Evolutionary conservation across 352 stramenopile species (phyloP), one percentile per base, ranked within the genome.

Genomic region (Phytopythium litorale): DNA sequence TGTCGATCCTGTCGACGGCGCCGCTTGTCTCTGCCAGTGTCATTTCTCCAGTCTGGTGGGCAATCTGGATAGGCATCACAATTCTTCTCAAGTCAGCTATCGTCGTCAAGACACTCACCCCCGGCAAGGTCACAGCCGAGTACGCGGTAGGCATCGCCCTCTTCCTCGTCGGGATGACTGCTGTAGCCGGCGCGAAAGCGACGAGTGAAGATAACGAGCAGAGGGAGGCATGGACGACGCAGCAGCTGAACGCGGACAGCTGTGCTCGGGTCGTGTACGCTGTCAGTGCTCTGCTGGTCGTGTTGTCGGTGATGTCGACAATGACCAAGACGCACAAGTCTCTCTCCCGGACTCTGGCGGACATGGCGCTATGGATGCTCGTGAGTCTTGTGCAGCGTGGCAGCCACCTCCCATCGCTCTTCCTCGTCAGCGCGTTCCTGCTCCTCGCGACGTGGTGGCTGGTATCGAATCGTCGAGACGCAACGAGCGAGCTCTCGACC

Each of bases 1-100:
- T 92, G 13, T 93, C 87, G 9, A 89, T 94, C 46, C 75, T 89
- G 33, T 93, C 78, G 18, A 97, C 86, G 9, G 77, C 71, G 16
- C 67, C 83, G 11, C 54, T 91, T 18, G 19, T 94, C 30, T 35
- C 65, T 6, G 48, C 45, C 37, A 56, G 56, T 23, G 25, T 65
- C 4, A 30, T 86, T 9, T 73, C 74, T 4, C 33, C 68, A 0
- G 56, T 59, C 35, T 54, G 65, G 9, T 82, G 62, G 23, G 61
- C 84, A 11, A 43, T 49, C 13, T 60, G 79, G 12, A 81, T 92
- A 56, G 81, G 51, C 16, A 60, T 60, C 6, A 7, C 76, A n/a
- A 71, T 83, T 6, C 12, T 4, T 23, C 2, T 49, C 8, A 58
- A 58, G 33, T 48, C 53, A 1, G 33, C 16, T 16, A 30, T 42